Evolutionary conservation across 495 filamentous ascomycete genomes (phyloP).

Genomic region (Neurospora sp.): DNA sequence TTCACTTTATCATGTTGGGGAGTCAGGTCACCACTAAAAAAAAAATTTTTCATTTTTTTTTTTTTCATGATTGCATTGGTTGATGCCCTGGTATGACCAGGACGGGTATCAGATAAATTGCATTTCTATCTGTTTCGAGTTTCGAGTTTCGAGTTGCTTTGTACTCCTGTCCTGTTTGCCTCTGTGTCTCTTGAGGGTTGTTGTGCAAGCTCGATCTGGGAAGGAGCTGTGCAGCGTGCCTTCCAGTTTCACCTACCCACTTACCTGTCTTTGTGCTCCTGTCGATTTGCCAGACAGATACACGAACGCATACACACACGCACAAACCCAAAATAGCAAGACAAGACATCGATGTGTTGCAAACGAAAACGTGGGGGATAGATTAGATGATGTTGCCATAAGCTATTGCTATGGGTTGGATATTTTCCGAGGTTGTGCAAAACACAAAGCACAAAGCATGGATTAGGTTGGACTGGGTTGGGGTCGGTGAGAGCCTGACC

Average conservation of each 20-base stretch:
- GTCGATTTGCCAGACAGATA: background rate
- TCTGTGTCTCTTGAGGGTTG: background rate
- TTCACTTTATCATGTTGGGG: background rate
- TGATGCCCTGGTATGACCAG: background rate
- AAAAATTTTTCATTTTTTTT: background rate
- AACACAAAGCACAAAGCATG: background rate
- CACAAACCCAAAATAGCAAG: background rate
- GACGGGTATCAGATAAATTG: background rate
- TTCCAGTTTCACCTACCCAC: background rate
- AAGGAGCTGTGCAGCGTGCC: background rate
- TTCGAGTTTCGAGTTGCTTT: background rate
- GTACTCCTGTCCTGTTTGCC: background rate
- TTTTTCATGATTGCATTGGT: background rate
- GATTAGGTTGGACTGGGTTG: background rate
- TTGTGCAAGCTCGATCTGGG: background rate
- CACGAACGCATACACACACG: background rate
- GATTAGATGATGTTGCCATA: background rate
- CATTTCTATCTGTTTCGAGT: background rate
- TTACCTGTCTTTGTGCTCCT: background rate
- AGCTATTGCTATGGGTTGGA: background rate
- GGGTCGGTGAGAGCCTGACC: background rate
- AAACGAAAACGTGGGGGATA: background rate
- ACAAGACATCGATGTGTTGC: background rate
- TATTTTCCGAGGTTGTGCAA: background rate
- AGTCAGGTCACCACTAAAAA: background rate